A percentile compares a stretch with the other conserved stretches of the same genome.
Conservation (phyloP, 2,329 filamentous ascomycete genomes). For the Colletotrichum tanaceti region DNA sequence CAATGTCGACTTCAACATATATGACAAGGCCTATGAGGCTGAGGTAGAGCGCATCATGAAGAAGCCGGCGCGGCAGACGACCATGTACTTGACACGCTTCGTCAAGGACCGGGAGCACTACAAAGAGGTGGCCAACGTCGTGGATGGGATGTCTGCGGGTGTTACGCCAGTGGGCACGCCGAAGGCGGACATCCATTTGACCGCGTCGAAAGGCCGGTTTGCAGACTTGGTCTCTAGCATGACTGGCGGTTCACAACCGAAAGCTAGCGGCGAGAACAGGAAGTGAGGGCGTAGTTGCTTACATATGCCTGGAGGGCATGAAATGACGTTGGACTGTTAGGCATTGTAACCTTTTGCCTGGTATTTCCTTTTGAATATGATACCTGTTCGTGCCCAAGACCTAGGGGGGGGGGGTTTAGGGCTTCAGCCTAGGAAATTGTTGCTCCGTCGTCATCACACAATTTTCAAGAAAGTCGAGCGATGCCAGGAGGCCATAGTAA, state of each 20-base stretch:
- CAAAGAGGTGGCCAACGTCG: conserved; percentile 52
- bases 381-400: conserved; percentile 24
- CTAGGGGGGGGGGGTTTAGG: background rate
- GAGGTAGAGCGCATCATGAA: conserved; percentile 79
- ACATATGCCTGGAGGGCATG: background rate
- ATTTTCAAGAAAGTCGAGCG: background rate
- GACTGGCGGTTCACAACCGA: conserved; percentile 21
- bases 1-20: conserved; percentile 86
- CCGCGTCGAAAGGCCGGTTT: conserved; percentile 33
- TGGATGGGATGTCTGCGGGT: conserved; percentile 46
- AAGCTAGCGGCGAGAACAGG: conserved; percentile 9
- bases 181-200: conserved; percentile 39
- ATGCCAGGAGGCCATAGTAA: background rate
- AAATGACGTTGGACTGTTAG: conserved; percentile 26
- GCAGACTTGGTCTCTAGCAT: conserved; percentile 37
- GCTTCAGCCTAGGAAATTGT: background rate
- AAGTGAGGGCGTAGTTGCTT: background rate
- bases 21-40: conserved; percentile 86
- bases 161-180: conserved; percentile 34
- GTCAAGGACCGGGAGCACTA: conserved; percentile 58
- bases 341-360: background rate
- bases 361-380: conserved; percentile 24
- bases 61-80: conserved; percentile 54
- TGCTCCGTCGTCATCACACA: too few relatives aligned
- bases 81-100: conserved; percentile 62